These are phyloP conservation scores for Kwoniella sp. DNA, from an alignment of 768 basidiomycete species.

Conservation along the genomic window DNA sequence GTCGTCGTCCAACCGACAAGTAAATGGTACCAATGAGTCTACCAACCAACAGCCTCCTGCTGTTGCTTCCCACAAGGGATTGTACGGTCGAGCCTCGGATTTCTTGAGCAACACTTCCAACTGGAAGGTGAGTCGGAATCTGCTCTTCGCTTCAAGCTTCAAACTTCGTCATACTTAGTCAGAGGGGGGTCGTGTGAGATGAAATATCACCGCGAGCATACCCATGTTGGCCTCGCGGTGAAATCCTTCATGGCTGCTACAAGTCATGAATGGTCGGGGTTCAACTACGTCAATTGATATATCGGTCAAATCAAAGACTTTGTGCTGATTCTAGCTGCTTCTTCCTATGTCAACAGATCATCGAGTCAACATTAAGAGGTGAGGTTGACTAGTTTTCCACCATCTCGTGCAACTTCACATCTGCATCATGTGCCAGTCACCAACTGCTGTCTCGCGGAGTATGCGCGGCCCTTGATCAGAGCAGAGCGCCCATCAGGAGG, in stretches of 20 bases:
- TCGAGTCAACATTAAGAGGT: slow-evolving; percentile 96
- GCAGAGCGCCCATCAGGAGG: too few relatives aligned
- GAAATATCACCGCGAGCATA: too few relatives aligned
- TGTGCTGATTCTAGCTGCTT: slow-evolving; percentile 1
- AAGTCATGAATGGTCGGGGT: too few relatives aligned
- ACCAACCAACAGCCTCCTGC: slow-evolving; percentile 31
- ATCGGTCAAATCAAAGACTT: too few relatives aligned
- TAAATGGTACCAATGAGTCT: slow-evolving; percentile 21
- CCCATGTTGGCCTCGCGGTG: too few relatives aligned
- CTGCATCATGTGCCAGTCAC: too few relatives aligned
- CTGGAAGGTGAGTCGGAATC: slow-evolving; percentile 46
- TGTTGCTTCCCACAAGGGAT: slow-evolving; percentile 61
- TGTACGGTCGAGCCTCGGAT: slow-evolving; percentile 88
- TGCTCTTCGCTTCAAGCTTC: neutral
- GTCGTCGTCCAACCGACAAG: slow-evolving; percentile 44
- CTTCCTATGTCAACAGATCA: slow-evolving; percentile 64
- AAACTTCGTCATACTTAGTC: too few relatives aligned
- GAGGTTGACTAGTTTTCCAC: neutral
- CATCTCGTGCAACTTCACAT: too few relatives aligned
- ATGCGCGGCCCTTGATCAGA: too few relatives aligned
- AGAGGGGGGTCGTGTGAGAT: neutral
- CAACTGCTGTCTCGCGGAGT: too few relatives aligned
- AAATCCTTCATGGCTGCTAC: too few relatives aligned
- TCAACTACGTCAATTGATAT: too few relatives aligned
- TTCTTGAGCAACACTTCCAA: slow-evolving; percentile 76